Conservation (phyloP, 2,329 filamentous ascomycete species). For the Colletotrichum spaethianum region DNA sequence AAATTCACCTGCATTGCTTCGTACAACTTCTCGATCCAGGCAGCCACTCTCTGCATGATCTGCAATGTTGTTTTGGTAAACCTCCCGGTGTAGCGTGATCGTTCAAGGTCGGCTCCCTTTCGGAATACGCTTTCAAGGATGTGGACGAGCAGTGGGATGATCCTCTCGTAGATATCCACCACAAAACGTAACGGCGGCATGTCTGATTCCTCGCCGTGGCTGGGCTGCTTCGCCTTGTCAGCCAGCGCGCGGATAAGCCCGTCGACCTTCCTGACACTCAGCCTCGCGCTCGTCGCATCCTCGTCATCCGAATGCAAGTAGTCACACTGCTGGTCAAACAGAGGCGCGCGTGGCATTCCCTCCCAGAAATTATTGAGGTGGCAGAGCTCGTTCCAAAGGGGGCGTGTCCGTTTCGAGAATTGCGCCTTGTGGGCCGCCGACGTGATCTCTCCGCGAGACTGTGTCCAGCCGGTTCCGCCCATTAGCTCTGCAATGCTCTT, state of each 20-base stretch:
- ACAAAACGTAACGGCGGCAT: conserved; percentile 19
- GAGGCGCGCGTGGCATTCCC: conserved; percentile 16
- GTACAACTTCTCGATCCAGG: conserved; percentile 22
- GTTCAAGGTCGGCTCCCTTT: conserved; percentile 4
- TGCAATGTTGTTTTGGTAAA: conserved; percentile 32
- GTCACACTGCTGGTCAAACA: conserved; percentile 17
- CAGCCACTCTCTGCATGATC: conserved; percentile 32
- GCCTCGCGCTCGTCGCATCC: neutral
- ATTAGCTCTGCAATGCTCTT: conserved; percentile 31
- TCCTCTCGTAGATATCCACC: conserved; percentile 3
- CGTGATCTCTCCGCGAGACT: neutral
- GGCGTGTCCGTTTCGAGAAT: conserved; percentile 8
- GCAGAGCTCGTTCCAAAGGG: conserved; percentile 20
- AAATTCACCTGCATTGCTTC: conserved; percentile 16
- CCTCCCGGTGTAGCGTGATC: neutral
- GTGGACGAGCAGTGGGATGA: conserved; percentile 25
- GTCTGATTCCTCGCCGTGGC: neutral
- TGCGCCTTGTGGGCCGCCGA: neutral
- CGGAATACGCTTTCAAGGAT: conserved; percentile 24
- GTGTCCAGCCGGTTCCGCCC: conserved; percentile 11
- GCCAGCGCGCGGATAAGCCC: neutral
- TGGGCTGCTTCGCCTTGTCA: conserved; percentile 1
- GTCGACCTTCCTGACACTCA: conserved; percentile 6
- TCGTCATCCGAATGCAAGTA: conserved; percentile 21
- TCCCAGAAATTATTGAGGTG: conserved; percentile 16